Conservation (phyloP, 2,329 filamentous ascomycete species). For the Fusarium haematococcum region DNA sequence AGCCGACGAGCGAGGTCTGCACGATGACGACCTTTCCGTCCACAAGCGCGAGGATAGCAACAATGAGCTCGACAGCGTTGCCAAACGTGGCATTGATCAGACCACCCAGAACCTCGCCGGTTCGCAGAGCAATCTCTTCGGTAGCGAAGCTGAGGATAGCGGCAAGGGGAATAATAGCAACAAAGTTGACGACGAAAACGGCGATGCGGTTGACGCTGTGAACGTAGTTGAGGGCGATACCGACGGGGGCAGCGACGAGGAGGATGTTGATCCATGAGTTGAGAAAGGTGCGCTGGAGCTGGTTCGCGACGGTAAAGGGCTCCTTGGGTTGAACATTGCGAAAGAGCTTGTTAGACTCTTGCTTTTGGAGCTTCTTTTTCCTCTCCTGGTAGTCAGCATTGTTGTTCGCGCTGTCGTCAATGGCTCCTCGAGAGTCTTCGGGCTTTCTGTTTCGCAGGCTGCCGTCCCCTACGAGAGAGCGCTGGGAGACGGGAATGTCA, state of each 20-base stretch:
- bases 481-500: slow-evolving; percentile 35
- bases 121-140: slow-evolving; percentile 85
- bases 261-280: slow-evolving; percentile 90
- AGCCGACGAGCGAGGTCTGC: slow-evolving; percentile 91
- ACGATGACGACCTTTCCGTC: slow-evolving; percentile 85
- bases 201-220: slow-evolving; percentile 65
- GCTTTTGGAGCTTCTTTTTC: slow-evolving; percentile 50
- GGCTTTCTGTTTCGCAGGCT: slow-evolving; percentile 49
- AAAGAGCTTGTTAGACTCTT: slow-evolving; percentile 58
- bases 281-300: slow-evolving; percentile 80
- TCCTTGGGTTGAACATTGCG: slow-evolving; percentile 62
- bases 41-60: slow-evolving; percentile 84
- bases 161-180: slow-evolving; percentile 91
- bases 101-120: slow-evolving; percentile 88
- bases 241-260: slow-evolving; percentile 80
- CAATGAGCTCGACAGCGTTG: slow-evolving; percentile 91
- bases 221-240: slow-evolving; percentile 79
- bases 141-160: slow-evolving; percentile 89
- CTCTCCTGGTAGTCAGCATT: slow-evolving; percentile 42
- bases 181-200: slow-evolving; percentile 90
- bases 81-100: slow-evolving; percentile 92
- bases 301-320: slow-evolving; percentile 71
- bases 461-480: slow-evolving; percentile 31
- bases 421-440: slow-evolving; percentile 30
- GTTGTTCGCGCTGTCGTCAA: slow-evolving; percentile 10